Percentiles rank a stretch among this genome's conserved stretches.
These are phyloP conservation scores for Coleophoma eucalyptorum DNA, from an alignment of 2,329 filamentous ascomycete species.

Conservation along the genomic window DNA sequence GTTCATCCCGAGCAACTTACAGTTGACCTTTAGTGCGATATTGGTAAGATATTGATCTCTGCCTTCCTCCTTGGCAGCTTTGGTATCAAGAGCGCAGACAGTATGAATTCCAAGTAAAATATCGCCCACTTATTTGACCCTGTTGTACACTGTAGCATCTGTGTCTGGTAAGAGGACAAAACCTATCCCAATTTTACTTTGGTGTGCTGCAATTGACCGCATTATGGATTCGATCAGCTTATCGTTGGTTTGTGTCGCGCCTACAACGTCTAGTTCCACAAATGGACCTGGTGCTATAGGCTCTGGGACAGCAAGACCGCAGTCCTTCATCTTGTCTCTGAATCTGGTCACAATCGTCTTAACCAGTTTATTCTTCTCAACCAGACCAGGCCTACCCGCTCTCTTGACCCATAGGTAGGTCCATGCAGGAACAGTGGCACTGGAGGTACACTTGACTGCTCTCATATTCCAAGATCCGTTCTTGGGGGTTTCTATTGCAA, in stretches of 20 bases:
- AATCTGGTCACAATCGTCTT: too few relatives aligned
- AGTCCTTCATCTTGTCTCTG: too few relatives aligned
- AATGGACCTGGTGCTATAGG: too few relatives aligned
- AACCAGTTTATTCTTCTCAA: too few relatives aligned
- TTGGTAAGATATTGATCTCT: slow-evolving; percentile 60
- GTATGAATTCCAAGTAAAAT: slow-evolving; percentile 10
- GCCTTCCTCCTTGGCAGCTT: slow-evolving; percentile 13
- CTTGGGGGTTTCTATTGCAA: slow-evolving; percentile 23
- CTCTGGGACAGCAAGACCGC: too few relatives aligned
- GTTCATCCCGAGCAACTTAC: slow-evolving; percentile 70
- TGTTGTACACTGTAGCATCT: slow-evolving; percentile 9
- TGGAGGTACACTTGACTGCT: slow-evolving; percentile 46
- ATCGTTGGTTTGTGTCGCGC: too few relatives aligned
- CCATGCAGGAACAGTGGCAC: slow-evolving; percentile 46
- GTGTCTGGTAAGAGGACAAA: slow-evolving; percentile 10
- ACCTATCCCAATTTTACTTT: too few relatives aligned
- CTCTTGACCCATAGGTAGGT: slow-evolving; percentile 25
- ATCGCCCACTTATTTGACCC: slow-evolving; percentile 10
- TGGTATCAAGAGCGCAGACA: slow-evolving; percentile 8
- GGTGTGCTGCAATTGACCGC: too few relatives aligned
- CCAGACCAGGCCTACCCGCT: too few relatives aligned
- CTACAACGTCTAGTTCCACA: too few relatives aligned
- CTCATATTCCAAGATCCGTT: slow-evolving; percentile 67
- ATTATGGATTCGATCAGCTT: too few relatives aligned
- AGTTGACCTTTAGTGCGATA: slow-evolving; percentile 71